These are phyloP conservation scores for Fusarium acutatum DNA, from an alignment of 2,329 filamentous ascomycete genomes.

Conservation along the genomic window DNA sequence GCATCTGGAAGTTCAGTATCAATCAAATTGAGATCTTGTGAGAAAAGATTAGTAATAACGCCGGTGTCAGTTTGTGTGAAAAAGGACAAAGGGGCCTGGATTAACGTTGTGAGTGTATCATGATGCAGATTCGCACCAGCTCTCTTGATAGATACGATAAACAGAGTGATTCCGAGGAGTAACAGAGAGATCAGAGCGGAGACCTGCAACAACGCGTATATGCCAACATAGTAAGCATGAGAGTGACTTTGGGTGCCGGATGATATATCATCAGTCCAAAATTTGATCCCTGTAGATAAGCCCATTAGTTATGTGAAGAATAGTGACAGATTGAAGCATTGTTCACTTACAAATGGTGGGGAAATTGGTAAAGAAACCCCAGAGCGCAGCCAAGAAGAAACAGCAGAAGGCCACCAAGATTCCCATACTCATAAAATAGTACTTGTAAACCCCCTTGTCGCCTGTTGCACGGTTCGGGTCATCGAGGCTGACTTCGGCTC, in stretches of 20 bases:
- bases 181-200: slow-evolving; percentile 29
- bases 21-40: slow-evolving; percentile 54
- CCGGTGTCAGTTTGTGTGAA: slow-evolving; percentile 54
- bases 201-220: slow-evolving; percentile 41
- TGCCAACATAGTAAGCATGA: slow-evolving; percentile 43
- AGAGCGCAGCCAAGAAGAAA: slow-evolving; percentile 40
- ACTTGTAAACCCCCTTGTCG: slow-evolving; percentile 46
- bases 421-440: slow-evolving; percentile 45
- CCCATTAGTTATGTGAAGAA: not conserved
- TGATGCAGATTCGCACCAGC: slow-evolving; percentile 47
- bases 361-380: slow-evolving; percentile 43
- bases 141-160: slow-evolving; percentile 40
- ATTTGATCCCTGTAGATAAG: slow-evolving; percentile 47
- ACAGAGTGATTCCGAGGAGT: slow-evolving; percentile 14
- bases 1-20: slow-evolving; percentile 51
- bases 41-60: slow-evolving; percentile 53
- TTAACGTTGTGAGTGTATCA: slow-evolving; percentile 44
- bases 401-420: slow-evolving; percentile 32
- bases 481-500: slow-evolving; percentile 16
- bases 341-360: not conserved
- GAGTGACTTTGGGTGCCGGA: not conserved
- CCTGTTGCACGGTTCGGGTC: slow-evolving; percentile 39
- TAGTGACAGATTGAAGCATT: not conserved
- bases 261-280: slow-evolving; percentile 48
- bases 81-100: slow-evolving; percentile 52